Evolutionary conservation across 192 early-diverging fungal genomes (phyloP).

Genomic region (Phlyctochytrium arcticum): DNA sequence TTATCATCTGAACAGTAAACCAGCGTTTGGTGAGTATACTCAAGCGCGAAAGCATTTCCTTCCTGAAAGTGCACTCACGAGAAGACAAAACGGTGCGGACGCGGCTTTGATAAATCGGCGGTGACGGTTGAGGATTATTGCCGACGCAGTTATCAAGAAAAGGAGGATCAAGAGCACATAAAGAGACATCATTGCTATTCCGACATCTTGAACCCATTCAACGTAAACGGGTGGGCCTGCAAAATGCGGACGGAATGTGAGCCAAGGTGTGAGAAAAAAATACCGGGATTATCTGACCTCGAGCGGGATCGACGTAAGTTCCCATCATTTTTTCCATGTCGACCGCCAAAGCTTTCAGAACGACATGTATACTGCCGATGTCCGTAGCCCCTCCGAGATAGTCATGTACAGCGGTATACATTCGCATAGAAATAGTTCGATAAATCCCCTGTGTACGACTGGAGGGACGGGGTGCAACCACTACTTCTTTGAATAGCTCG

Average conservation of each 20-base stretch:
- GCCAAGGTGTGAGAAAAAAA: too few relatives aligned
- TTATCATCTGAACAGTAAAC: neutral
- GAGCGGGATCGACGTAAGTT: neutral
- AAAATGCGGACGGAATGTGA: neutral
- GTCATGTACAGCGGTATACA: slow-evolving; percentile 11
- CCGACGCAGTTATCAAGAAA: neutral
- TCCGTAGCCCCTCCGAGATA: neutral
- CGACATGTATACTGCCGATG: neutral
- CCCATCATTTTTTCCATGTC: slow-evolving; percentile 1
- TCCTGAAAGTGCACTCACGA: neutral
- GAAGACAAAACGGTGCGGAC: neutral
- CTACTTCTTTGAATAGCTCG: neutral
- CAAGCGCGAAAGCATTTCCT: too few relatives aligned
- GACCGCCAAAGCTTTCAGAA: neutral
- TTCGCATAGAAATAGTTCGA: neutral
- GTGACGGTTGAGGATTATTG: neutral
- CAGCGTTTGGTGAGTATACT: neutral
- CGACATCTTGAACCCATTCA: neutral
- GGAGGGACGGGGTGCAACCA: slow-evolving; percentile 18
- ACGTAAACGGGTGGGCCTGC: neutral
- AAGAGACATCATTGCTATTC: neutral
- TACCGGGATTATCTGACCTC: neutral
- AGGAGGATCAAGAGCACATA: neutral
- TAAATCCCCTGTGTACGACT: slow-evolving; percentile 5
- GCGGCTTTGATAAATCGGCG: neutral